A percentile compares a stretch with the other conserved stretches of the same genome.
phyloP scores from a whole-genome alignment of 2,329 filamentous ascomycete genomes.

The Paraphaeosphaeria sporulosa region DNA sequence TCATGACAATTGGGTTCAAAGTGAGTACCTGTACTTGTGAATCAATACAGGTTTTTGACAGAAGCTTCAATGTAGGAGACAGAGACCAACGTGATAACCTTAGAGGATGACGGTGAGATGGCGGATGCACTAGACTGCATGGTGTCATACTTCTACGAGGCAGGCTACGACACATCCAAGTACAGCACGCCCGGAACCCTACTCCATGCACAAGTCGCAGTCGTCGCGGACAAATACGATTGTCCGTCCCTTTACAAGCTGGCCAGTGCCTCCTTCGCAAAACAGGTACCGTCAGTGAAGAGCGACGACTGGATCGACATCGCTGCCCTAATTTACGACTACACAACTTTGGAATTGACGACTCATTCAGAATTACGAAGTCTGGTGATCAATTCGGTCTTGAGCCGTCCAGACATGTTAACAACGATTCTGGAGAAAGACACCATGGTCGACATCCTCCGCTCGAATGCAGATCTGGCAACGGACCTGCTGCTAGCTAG shows the following conservation, averaged over 20 bases:
- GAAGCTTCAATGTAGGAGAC: too few species aligned
- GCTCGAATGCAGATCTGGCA: constrained; percentile 26
- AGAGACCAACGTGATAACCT: constrained; percentile 14
- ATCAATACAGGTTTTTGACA: too few species aligned
- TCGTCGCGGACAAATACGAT: constrained; percentile 32
- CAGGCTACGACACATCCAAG: constrained; percentile 19
- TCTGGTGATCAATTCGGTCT: not conserved
- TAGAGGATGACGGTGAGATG: constrained; percentile 27
- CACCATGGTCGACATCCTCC: constrained; percentile 21
- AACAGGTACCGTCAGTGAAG: constrained; percentile 17
- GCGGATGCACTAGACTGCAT: constrained; percentile 32
- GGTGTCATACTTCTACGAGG: constrained; percentile 32
- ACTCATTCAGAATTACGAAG: too few species aligned
- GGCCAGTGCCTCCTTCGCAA: constrained; percentile 23
- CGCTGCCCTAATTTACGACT: constrained; percentile 28
- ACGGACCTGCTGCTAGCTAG: constrained; percentile 27
- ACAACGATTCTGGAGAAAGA: constrained; percentile 16
- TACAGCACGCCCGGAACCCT: constrained; percentile 23
- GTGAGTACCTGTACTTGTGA: constrained; percentile 11
- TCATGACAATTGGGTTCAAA: constrained; percentile 24
- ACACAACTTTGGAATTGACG: constrained; percentile 14
- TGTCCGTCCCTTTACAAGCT: constrained; percentile 29
- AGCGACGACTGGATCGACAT: constrained; percentile 25
- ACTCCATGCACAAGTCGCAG: constrained; percentile 30
- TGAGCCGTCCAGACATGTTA: constrained; percentile 14